phyloP scores from a whole-genome alignment of 2,329 filamentous ascomycete genomes.

The Sclerotinia sclerotiorum region DNA sequence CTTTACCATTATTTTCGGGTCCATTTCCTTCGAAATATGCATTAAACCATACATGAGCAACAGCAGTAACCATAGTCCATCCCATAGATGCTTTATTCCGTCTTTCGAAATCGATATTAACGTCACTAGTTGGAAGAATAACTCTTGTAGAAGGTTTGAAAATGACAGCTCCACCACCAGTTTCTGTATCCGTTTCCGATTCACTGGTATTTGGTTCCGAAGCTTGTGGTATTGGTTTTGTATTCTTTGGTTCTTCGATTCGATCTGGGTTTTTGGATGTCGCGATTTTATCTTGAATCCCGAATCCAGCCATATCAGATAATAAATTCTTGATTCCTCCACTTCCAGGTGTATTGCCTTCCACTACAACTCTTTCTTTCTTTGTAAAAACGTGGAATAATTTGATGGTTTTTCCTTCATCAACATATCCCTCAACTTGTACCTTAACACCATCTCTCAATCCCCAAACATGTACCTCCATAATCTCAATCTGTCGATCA shows the following conservation, averaged over 20 bases:
- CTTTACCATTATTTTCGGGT: conserved; percentile 63
- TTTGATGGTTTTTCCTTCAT: conserved; percentile 87
- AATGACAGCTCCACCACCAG: conserved; percentile 71
- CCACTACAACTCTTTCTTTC: conserved; percentile 68
- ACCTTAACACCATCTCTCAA: conserved; percentile 85
- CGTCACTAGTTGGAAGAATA: conserved; percentile 74
- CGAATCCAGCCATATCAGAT: conserved; percentile 51
- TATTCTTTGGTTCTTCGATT: conserved; percentile 20
- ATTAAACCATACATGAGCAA: conserved; percentile 98
- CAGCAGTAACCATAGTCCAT: conserved; percentile 84
- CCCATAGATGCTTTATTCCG: conserved; percentile 78
- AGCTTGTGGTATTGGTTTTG: not conserved
- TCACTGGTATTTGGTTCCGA: not conserved
- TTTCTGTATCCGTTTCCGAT: conserved; percentile 44
- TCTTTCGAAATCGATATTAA: conserved; percentile 87
- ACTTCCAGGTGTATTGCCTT: conserved; percentile 54
- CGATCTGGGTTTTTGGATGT: conserved; percentile 26
- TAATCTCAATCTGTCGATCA: conserved; percentile 78
- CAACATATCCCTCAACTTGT: conserved; percentile 76
- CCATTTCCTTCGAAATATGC: conserved; percentile 84
- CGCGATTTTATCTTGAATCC: conserved; percentile 33
- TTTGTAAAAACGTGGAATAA: conserved; percentile 76
- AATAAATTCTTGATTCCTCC: conserved; percentile 52
- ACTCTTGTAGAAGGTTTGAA: conserved; percentile 71
- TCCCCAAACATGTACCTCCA: conserved; percentile 90